Evolutionary conservation across 2,329 filamentous ascomycete genomes (phyloP).

Genomic region (Ophiocordyceps unilateralis): DNA sequence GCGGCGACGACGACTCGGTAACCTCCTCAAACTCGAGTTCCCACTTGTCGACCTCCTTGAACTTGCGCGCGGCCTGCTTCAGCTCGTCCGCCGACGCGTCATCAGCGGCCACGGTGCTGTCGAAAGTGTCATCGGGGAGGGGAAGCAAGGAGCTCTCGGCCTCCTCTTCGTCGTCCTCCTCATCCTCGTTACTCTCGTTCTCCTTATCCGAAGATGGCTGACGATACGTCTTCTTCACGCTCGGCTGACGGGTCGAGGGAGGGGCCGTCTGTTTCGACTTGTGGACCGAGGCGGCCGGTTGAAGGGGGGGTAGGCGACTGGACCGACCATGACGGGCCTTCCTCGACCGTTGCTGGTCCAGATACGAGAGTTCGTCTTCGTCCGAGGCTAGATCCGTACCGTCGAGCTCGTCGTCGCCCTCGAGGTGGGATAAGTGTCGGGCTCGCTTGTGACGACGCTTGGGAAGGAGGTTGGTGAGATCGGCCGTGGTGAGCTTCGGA

Average conservation of each 20-base stretch:
- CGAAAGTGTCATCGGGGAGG: slow-evolving; percentile 27
- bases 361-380: slow-evolving; percentile 38
- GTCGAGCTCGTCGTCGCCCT: slow-evolving; percentile 30
- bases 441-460: slow-evolving; percentile 27
- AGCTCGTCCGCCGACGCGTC: slow-evolving; percentile 31
- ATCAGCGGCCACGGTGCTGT: slow-evolving; percentile 15
- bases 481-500: slow-evolving; percentile 32
- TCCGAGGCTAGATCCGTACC: slow-evolving; percentile 29
- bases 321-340: slow-evolving; percentile 11
- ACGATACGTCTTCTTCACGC: slow-evolving; percentile 27
- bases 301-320: slow-evolving; percentile 2
- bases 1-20: slow-evolving; percentile 35
- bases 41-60: slow-evolving; percentile 53
- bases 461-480: slow-evolving; percentile 35
- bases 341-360: slow-evolving; percentile 18
- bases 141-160: slow-evolving; percentile 24
- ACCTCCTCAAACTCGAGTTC: slow-evolving; percentile 50
- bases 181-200: slow-evolving; percentile 25
- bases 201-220: slow-evolving; percentile 37
- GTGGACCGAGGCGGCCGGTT: slow-evolving; percentile 6
- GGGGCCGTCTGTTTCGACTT: slow-evolving; percentile 9
- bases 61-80: slow-evolving; percentile 42
- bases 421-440: slow-evolving; percentile 22
- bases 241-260: slow-evolving; percentile 6
- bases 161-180: slow-evolving; percentile 11